Percentiles rank a stretch among this genome's conserved stretches.
phyloP scores from a whole-genome alignment of 2,329 filamentous ascomycete species.

The Harringtonia aguacate region DNA sequence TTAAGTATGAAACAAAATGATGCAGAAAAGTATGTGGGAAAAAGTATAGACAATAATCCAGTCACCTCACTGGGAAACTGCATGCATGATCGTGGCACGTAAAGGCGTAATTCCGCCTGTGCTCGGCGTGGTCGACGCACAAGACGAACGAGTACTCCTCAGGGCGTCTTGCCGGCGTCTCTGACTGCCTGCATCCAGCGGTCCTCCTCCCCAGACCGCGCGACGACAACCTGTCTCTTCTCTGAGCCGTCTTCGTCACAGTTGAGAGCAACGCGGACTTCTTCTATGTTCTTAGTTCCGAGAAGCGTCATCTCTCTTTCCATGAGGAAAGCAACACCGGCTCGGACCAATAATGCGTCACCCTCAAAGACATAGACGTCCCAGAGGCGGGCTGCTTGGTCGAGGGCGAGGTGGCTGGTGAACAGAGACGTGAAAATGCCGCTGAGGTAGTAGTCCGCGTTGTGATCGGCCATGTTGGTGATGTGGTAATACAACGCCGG shows the following conservation, averaged over 20 bases:
- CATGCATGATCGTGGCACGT: background rate
- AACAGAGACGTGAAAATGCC: constrained; percentile 55
- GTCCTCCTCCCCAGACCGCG: constrained; percentile 36
- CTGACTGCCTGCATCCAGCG: constrained; percentile 30
- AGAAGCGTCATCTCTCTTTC: constrained; percentile 41
- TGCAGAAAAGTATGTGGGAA: background rate
- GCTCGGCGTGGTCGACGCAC: too few relatives aligned
- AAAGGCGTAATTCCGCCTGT: background rate
- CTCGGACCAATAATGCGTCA: constrained; percentile 59
- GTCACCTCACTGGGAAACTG: background rate
- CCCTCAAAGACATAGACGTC: constrained; percentile 78
- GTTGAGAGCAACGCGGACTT: constrained; percentile 29
- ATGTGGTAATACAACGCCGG: constrained; percentile 55
- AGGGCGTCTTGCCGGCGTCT: constrained; percentile 23
- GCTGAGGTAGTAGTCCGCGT: constrained; percentile 44
- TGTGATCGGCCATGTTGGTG: constrained; percentile 33
- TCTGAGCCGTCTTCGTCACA: constrained; percentile 9
- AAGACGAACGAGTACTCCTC: too few relatives aligned
- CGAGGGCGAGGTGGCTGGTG: constrained; percentile 51
- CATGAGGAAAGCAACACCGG: constrained; percentile 56
- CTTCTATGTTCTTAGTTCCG: constrained; percentile 30
- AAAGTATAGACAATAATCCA: background rate
- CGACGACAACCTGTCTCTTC: constrained; percentile 23
- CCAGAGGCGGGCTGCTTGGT: constrained; percentile 64
- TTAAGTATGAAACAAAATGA: background rate